Evolutionary conservation across 805 yeast species (phyloP).

Genomic region (Saccharomycopsis fermentans): DNA sequence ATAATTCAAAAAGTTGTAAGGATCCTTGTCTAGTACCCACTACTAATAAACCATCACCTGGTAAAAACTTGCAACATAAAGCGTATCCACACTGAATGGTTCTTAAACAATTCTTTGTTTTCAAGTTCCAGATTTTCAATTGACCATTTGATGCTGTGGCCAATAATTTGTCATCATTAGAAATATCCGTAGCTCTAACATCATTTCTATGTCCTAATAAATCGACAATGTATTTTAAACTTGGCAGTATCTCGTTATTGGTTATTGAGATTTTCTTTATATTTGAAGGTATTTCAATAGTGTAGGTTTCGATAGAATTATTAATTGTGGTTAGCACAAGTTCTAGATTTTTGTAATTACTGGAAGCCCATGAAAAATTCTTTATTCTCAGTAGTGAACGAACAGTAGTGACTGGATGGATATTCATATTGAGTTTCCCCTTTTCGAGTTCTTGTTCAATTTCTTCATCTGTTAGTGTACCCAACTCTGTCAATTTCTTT

Average conservation of each 20-base stretch:
- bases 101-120: constrained; percentile 65
- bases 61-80: constrained; percentile 67
- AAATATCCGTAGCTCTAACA: constrained; percentile 70
- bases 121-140: constrained; percentile 79
- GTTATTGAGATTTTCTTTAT: constrained; percentile 37
- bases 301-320: constrained; percentile 66
- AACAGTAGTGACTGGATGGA: constrained; percentile 59
- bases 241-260: constrained; percentile 33
- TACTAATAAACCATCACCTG: constrained; percentile 83
- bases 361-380: constrained; percentile 53
- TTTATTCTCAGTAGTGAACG: constrained; percentile 57
- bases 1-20: constrained; percentile 75
- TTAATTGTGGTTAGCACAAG: constrained; percentile 56
- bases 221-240: constrained; percentile 51
- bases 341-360: constrained; percentile 41
- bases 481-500: constrained; percentile 68
- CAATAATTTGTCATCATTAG: constrained; percentile 68
- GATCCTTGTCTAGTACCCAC: constrained; percentile 85
- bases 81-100: constrained; percentile 87
- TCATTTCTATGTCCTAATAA: constrained; percentile 85
- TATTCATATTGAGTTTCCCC: constrained; percentile 42
- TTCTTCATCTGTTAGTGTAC: constrained; percentile 47
- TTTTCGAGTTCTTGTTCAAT: constrained; percentile 39
- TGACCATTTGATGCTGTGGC: constrained; percentile 89
- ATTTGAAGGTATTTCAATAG: constrained; percentile 46